Conservation (phyloP, 1,139 yeast species). For the Geotrichum macrosporum region DNA sequence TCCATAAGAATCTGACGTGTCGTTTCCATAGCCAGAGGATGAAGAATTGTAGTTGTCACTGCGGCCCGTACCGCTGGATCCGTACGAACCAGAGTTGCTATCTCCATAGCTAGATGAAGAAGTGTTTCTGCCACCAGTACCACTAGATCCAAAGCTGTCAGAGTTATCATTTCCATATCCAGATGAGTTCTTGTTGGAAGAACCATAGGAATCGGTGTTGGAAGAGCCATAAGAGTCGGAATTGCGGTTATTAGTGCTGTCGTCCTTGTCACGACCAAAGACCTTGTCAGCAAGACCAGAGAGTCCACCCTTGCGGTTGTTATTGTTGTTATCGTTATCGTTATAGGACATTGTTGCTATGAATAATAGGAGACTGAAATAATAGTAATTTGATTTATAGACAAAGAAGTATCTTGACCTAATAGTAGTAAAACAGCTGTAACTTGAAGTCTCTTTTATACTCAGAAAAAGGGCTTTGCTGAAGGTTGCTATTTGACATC, state of each 20-base stretch:
- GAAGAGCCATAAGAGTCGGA: slow-evolving; percentile 26
- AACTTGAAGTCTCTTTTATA: no score
- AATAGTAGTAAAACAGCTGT: no score
- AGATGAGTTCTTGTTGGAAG: slow-evolving; percentile 21
- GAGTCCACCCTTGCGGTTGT: slow-evolving; percentile 20
- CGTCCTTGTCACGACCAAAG: slow-evolving; percentile 22
- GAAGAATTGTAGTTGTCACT: slow-evolving; percentile 14
- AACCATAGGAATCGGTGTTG: slow-evolving; percentile 22
- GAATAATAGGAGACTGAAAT: no score
- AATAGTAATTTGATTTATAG: no score
- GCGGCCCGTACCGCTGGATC: slow-evolving; percentile 22
- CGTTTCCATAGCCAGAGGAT: slow-evolving; percentile 18
- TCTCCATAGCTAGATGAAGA: slow-evolving; percentile 23
- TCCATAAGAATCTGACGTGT: slow-evolving; percentile 20
- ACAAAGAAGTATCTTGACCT: no score
- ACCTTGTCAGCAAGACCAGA: slow-evolving; percentile 28
- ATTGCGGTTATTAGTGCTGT: slow-evolving; percentile 22
- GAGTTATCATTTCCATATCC: slow-evolving; percentile 27
- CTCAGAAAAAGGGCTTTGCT: no score
- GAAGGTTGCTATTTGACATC: no score
- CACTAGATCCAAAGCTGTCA: slow-evolving; percentile 29
- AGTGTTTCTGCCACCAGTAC: slow-evolving; percentile 9
- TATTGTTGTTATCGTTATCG: slow-evolving; percentile 20
- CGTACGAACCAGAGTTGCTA: slow-evolving; percentile 27
- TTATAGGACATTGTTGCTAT: no score